Conservation (phyloP, 169 alveolate genomes). For the Neospora caninum region DNA sequence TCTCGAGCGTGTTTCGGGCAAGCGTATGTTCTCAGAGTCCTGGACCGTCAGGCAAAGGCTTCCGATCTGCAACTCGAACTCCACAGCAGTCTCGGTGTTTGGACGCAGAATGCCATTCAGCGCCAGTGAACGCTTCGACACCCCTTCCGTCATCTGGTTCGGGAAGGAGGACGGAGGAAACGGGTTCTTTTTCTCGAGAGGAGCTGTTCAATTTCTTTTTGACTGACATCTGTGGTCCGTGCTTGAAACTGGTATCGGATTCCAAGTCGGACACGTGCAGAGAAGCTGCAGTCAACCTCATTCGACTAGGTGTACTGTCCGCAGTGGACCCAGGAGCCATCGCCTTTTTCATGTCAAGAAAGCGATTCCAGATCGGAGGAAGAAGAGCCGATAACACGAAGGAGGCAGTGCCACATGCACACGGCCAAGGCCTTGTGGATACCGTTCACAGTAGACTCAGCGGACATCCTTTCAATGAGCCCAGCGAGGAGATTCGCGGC, state of each 20-base stretch:
- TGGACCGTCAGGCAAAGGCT: not conserved
- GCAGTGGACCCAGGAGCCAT: no score
- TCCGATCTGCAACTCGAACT: not conserved
- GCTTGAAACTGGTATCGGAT: not conserved
- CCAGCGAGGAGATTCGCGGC: constrained; percentile 13
- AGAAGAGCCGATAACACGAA: not conserved
- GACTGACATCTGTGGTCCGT: not conserved
- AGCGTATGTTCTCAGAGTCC: not conserved
- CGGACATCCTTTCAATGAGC: not conserved
- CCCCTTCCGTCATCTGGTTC: not conserved
- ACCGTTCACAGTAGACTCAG: not conserved
- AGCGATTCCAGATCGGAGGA: not conserved
- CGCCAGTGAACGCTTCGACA: not conserved
- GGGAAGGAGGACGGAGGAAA: not conserved
- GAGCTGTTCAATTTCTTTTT: not conserved
- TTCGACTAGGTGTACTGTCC: not conserved
- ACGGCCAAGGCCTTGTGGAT: not conserved
- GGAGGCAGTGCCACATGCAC: not conserved
- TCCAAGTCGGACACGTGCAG: not conserved
- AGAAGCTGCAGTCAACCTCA: not conserved
- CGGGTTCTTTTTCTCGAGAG: not conserved
- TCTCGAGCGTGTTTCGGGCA: not conserved
- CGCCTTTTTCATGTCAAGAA: not conserved
- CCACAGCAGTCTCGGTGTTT: not conserved
- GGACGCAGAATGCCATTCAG: not conserved